Percentiles rank a stretch among this genome's conserved stretches.
Conservation (phyloP, 352 stramenopile species). For the Globisporangium cederbergense region DNA sequence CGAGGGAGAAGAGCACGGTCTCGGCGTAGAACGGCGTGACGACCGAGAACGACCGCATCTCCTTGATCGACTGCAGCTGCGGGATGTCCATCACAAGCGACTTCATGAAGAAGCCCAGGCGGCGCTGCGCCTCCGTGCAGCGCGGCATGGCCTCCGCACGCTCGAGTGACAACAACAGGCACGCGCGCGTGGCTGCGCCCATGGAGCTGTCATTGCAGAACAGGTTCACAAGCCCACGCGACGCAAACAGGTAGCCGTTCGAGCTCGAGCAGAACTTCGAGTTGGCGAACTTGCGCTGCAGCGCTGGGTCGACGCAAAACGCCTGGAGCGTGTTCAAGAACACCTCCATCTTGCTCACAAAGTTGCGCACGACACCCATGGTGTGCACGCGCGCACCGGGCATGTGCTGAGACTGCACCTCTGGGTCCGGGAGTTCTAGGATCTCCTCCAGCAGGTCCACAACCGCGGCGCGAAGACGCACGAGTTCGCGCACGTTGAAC, state of each 20-base stretch:
- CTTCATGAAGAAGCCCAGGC: constrained; percentile 86
- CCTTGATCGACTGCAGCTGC: constrained; percentile 73
- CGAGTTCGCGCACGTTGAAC: constrained; percentile 68
- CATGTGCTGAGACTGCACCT: constrained; percentile 68
- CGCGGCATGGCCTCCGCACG: constrained; percentile 65
- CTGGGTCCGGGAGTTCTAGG: constrained; percentile 75
- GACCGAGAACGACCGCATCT: constrained; percentile 84
- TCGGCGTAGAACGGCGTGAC: constrained; percentile 85
- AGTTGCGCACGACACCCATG: constrained; percentile 84
- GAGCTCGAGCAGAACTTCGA: constrained; percentile 70
- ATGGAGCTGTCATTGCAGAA: constrained; percentile 73
- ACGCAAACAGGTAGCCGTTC: constrained; percentile 67
- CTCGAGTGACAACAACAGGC: constrained; percentile 62
- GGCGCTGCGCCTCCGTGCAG: constrained; percentile 58
- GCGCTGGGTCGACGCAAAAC: constrained; percentile 62
- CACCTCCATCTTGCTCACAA: constrained; percentile 84
- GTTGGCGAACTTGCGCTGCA: constrained; percentile 74
- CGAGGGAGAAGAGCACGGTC: constrained; percentile 73
- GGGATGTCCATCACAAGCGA: constrained; percentile 85
- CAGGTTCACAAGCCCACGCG: constrained; percentile 64
- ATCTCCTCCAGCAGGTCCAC: constrained; percentile 81
- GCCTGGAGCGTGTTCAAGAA: constrained; percentile 62
- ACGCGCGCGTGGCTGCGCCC: constrained; percentile 65
- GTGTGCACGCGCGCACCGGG: constrained; percentile 61
- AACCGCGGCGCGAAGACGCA: constrained; percentile 52